phyloP scores from a whole-genome alignment of 2,329 filamentous ascomycete species.

The Knoxdaviesia capensis region DNA sequence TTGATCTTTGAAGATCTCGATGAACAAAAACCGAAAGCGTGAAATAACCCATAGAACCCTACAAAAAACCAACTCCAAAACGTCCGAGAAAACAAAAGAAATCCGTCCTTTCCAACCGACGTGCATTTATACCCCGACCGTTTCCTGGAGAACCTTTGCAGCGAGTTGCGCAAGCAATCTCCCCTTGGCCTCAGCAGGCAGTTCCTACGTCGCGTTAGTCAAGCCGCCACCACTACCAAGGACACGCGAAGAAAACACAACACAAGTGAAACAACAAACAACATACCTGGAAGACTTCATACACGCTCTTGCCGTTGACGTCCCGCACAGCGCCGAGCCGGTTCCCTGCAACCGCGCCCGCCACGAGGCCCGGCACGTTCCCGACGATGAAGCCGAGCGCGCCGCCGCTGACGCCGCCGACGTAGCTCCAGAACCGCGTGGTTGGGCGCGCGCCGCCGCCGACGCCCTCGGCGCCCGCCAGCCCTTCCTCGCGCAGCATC shows the following conservation, averaged over 20 bases:
- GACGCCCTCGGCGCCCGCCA: slow-evolving; percentile 17
- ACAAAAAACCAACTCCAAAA: too few relatives aligned
- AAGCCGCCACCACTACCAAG: too few relatives aligned
- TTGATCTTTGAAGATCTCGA: too few relatives aligned
- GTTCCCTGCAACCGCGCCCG: slow-evolving; percentile 84
- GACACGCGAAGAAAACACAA: too few relatives aligned
- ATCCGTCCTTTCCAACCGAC: too few relatives aligned
- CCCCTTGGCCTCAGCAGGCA: slow-evolving; percentile 67
- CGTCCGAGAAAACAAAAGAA: too few relatives aligned
- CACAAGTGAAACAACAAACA: too few relatives aligned
- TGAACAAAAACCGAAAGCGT: too few relatives aligned
- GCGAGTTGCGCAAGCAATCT: slow-evolving; percentile 69
- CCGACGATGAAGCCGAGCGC: slow-evolving; percentile 89
- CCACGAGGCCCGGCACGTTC: slow-evolving; percentile 74
- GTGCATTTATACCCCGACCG: too few relatives aligned
- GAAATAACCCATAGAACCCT: too few relatives aligned
- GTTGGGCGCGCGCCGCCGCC: slow-evolving; percentile 22
- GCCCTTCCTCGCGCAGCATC: slow-evolving; percentile 70
- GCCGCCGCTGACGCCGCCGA: slow-evolving; percentile 73
- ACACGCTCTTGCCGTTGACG: slow-evolving; percentile 85
- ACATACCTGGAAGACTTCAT: slow-evolving; percentile 54
- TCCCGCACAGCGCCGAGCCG: slow-evolving; percentile 77
- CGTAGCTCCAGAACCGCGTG: slow-evolving; percentile 64
- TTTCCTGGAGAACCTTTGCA: slow-evolving; percentile 51
- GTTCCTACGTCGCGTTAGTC: slow-evolving; percentile 16